Base-by-base conservation (phyloP, 768 basidiomycete genomes). In the Mycena albidolilacea region DNA sequence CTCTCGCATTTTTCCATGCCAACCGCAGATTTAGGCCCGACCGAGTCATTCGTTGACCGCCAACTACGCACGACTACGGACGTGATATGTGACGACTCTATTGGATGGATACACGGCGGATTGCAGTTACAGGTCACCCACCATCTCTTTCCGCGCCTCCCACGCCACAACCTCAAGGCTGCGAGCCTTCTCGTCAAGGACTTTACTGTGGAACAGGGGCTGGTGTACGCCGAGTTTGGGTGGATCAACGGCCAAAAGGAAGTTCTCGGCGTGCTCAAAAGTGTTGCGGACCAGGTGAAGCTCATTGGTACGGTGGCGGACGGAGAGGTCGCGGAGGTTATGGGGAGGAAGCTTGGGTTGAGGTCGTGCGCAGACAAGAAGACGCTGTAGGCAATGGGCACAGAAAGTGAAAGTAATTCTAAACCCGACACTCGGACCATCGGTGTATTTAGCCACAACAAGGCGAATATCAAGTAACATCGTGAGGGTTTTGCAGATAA, bases 61-160 rank as follows among this genome's bases (percentile, higher is more conserved):
- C 98, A 99, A 81, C 85, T 99, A 77, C 93, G 98, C 60, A 99
- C 98, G n/a, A 99, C 98, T 0, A 93, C 95, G 57, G 98, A 99
- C 81, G 96, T 99, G 50, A 90, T 95, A 71, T 99, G 98, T 82
- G 90, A 91, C 3, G 87, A 92, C 1, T 90, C 90, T 38, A 87
- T 98, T 76, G 94, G 89, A 64, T 98, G 97, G 79, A 83, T 99
- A 41, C 98, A 99, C 78, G 98, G 98, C 12, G 98, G 98, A n/a
- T 89, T 99, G 21, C 96, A 99, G 77, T 90, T 99, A 12, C 98
- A 99, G 82, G 95, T 98, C 50, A 96, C 97, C 2, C 98, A 99
- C 77, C 97, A 98, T 81, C 88, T 99, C 70, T 98, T 98, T 85
- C 98, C 97, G 23, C 92, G 98, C 15, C 86, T 98, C 0, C 98